These are phyloP conservation scores for Nemania sp. DNA, from an alignment of 2,329 filamentous ascomycete species.

Conservation along the genomic window DNA sequence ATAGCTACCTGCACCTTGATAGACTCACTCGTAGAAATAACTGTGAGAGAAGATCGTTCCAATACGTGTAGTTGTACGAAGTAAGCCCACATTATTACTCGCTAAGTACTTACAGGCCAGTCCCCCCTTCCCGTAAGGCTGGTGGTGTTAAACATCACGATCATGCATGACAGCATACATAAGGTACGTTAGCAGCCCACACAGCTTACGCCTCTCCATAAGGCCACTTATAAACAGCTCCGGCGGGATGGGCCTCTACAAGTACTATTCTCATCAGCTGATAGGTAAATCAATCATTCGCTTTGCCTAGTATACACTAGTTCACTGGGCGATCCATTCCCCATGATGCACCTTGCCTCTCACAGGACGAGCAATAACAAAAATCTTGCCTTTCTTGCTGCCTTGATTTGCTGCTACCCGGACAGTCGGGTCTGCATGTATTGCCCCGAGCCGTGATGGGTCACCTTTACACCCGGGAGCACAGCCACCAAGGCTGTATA, in stretches of 20 bases:
- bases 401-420: not conserved
- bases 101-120: too few species aligned
- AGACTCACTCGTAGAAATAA: too few species aligned
- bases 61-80: too few species aligned
- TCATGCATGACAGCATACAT: not conserved
- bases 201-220: too few species aligned
- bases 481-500: not conserved
- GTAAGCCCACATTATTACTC: too few species aligned
- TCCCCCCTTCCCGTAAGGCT: not conserved
- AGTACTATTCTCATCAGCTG: not conserved
- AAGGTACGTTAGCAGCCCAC: too few species aligned
- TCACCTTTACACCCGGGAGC: slow-evolving; percentile 16
- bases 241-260: too few species aligned
- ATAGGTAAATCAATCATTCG: not conserved
- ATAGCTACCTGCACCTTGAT: too few species aligned
- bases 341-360: not conserved
- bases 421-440: slow-evolving; percentile 10
- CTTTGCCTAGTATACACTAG: slow-evolving; percentile 3
- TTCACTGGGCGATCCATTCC: not conserved
- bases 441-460: slow-evolving; percentile 21
- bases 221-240: too few species aligned
- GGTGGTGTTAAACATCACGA: not conserved
- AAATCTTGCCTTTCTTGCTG: too few species aligned
- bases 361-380: not conserved
- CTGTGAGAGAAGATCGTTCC: too few species aligned